Evolutionary conservation across 805 yeast genomes (phyloP).

Genomic region (Myxozyma geophila): DNA sequence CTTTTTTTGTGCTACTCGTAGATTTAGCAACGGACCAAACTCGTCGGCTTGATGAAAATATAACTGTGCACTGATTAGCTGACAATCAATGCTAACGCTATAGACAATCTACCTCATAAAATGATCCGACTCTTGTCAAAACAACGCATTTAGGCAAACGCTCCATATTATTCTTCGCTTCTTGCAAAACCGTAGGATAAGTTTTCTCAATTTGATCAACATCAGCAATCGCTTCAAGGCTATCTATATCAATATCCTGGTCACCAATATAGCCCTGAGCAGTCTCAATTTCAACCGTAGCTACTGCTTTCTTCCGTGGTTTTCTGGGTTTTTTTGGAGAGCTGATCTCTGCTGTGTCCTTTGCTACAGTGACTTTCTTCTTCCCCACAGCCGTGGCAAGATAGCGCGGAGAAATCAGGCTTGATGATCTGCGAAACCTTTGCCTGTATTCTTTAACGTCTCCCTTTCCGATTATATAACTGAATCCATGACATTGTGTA

Average conservation of each 20-base stretch:
- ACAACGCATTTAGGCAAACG: constrained; percentile 60
- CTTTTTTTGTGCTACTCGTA: constrained; percentile 66
- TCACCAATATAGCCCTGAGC: constrained; percentile 17
- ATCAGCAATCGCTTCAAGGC: constrained; percentile 9
- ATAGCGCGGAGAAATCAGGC: background rate
- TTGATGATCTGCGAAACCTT: background rate
- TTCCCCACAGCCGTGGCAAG: constrained; percentile 4
- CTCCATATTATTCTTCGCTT: constrained; percentile 50
- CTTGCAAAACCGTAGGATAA: constrained; percentile 37
- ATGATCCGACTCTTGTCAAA: constrained; percentile 81
- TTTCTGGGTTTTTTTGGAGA: background rate
- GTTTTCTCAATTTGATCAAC: constrained; percentile 5
- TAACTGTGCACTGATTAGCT: constrained; percentile 46
- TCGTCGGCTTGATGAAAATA: constrained; percentile 86
- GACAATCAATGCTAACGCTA: background rate
- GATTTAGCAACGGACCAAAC: constrained; percentile 70
- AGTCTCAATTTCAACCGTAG: background rate
- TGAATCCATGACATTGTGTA: too few species aligned
- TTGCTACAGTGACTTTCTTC: background rate
- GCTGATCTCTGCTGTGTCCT: background rate
- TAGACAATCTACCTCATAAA: constrained; percentile 59
- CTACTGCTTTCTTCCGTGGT: constrained; percentile 1
- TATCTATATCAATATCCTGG: constrained; percentile 6
- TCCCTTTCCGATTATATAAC: background rate
- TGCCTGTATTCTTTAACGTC: background rate